phyloP scores from a whole-genome alignment of 441 rosid genomes.

The Pelargonium citronellum region DNA sequence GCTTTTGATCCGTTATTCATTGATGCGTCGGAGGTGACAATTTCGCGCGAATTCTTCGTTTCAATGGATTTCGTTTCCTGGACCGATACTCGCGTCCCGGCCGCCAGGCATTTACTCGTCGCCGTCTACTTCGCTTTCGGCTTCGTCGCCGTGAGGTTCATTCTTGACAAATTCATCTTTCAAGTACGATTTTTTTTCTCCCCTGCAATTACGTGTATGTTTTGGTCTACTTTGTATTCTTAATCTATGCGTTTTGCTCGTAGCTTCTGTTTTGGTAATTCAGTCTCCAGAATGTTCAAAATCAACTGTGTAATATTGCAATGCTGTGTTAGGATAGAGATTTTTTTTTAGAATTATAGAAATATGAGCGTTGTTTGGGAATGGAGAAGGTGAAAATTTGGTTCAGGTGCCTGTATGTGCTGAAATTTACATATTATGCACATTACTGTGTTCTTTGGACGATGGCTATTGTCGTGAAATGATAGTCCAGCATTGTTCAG shows the following conservation, averaged over 20 bases:
- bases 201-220: background rate
- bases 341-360: background rate
- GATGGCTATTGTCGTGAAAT: no score
- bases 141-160: constrained; percentile 50
- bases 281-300: constrained; percentile 1
- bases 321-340: background rate
- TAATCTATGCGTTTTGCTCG: background rate
- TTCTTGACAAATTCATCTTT: constrained; percentile 71
- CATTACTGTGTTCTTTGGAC: background rate
- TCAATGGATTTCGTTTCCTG: constrained; percentile 18
- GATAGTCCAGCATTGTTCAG: background rate
- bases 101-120: constrained; percentile 42
- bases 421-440: background rate
- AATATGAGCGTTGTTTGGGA: background rate
- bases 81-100: constrained; percentile 31
- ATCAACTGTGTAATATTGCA: background rate
- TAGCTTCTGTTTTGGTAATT: background rate
- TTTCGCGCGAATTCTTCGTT: background rate
- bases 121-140: constrained; percentile 56
- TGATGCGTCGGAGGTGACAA: background rate
- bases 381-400: no score
- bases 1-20: background rate
- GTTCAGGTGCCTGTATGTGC: background rate
- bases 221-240: background rate
- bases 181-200: constrained; percentile 45